Percentiles rank a stretch among this genome's conserved stretches.
phyloP scores from a whole-genome alignment of 2,329 filamentous ascomycete species.

The Calonectria pteridis region DNA sequence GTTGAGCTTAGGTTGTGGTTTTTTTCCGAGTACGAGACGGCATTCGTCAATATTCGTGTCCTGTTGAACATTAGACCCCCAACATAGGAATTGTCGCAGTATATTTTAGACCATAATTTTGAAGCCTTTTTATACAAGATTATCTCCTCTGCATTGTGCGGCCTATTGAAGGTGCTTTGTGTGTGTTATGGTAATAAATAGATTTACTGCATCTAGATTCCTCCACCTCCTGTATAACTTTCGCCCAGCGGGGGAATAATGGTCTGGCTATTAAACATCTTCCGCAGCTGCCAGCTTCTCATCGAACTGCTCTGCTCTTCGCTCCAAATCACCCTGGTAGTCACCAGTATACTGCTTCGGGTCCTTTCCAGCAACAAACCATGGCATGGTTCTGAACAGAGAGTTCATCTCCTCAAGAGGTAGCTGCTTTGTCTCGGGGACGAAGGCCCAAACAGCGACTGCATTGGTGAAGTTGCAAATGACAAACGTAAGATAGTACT shows the following conservation, averaged over 20 bases:
- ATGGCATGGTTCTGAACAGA: conserved; percentile 72
- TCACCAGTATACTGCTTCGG: conserved; percentile 51
- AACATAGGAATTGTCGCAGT: no score
- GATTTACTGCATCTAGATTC: neutral
- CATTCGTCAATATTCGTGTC: no score
- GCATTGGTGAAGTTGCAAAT: conserved; percentile 68
- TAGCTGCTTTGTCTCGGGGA: conserved; percentile 73
- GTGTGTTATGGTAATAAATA: no score
- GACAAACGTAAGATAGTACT: conserved; percentile 58
- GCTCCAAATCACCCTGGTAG: conserved; percentile 64
- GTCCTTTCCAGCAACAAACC: conserved; percentile 69
- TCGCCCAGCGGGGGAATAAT: neutral
- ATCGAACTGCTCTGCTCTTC: conserved; percentile 68
- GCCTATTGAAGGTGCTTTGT: no score
- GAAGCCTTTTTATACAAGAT: no score
- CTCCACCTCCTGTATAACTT: neutral
- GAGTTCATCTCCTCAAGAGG: conserved; percentile 77
- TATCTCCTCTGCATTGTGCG: no score
- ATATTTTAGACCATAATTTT: no score
- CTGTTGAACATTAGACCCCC: no score
- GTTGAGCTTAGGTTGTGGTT: no score
- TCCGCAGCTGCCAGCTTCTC: conserved; percentile 5
- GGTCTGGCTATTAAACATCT: neutral
- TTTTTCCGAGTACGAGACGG: no score
- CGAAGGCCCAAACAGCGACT: conserved; percentile 69